Base-by-base conservation (phyloP, 805 yeast genomes). In the Pachysolen tannophilus region DNA sequence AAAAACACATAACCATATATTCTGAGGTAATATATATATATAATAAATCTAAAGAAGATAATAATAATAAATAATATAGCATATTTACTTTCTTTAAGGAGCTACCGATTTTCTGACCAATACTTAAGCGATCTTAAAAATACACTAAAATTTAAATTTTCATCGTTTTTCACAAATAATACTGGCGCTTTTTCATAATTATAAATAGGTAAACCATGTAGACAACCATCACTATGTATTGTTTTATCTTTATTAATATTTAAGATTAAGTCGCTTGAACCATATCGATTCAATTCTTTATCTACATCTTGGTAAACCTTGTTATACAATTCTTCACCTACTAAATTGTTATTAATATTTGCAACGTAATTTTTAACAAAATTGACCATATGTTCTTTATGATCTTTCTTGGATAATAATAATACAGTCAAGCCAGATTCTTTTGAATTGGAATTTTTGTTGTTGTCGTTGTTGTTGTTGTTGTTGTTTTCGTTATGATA, bases 171-270 rank as follows among this genome's bases (percentile, higher is more conserved):
- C 8, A 26, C 14, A 13, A 20, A 11, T 11, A 47, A 30, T 8
- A 40, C 20, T 5, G 49, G 48, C 10, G 32, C 24, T 13, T 34
- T 37, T 5, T 34, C 42, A 6, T 38, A 33, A 18, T 35, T 39
- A 34, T 39, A 42, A 23, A 43, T 25, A 1, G 52, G 52, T 6
- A 45, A 44, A 17, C 52, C 52, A n/a, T 32, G 31, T 4, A 49
- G 26, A 13, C 41, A 33, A 8, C 13, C 13, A 23, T 23, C 10
- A 14, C 40, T 34, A 9, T 38, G 39, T 24, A 42, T 39, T 1
- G 42, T 33, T 16, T 45, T 36, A 11, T 33, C 27, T 14, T 43
- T 38, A 6, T 45, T 37, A 32, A 44, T 40, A 25, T 45, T 41
- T 19, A 47, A n/a, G n/a, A 47, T 40, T 25, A 49, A 31, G 8